Conservation (phyloP, 2,329 filamentous ascomycete genomes). For the Pezicula rhizophila region DNA sequence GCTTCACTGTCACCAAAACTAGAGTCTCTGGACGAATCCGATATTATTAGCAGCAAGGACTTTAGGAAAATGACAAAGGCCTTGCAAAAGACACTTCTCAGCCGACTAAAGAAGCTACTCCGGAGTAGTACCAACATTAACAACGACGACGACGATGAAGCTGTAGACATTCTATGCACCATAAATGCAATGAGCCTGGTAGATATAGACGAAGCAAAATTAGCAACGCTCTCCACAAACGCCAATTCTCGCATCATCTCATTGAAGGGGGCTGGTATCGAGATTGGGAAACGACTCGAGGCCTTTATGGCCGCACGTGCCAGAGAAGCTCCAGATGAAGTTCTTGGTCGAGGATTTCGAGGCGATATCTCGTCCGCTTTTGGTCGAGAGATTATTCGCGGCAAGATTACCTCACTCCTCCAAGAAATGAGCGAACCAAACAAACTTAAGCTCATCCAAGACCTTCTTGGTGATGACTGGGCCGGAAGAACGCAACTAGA, state of each 20-base stretch:
- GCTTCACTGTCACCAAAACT: slow-evolving; percentile 11
- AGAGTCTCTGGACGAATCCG: slow-evolving; percentile 11
- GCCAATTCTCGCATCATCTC: slow-evolving; percentile 7
- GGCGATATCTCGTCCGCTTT: slow-evolving; percentile 13
- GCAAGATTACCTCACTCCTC: slow-evolving; percentile 9
- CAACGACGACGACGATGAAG: slow-evolving; percentile 4
- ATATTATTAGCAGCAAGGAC: slow-evolving; percentile 16
- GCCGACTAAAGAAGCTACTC: slow-evolving; percentile 13
- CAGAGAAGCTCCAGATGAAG: not conserved
- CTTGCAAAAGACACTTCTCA: slow-evolving; percentile 16
- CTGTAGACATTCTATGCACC: slow-evolving; percentile 14
- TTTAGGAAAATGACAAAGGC: slow-evolving; percentile 7
- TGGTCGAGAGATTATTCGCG: slow-evolving; percentile 15
- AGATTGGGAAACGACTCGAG: slow-evolving; percentile 13
- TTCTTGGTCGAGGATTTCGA: slow-evolving; percentile 1
- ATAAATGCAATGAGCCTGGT: slow-evolving; percentile 20
- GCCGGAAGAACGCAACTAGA: slow-evolving; percentile 13
- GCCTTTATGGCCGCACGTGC: slow-evolving; percentile 17
- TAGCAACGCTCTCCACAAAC: slow-evolving; percentile 11
- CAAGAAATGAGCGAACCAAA: slow-evolving; percentile 11
- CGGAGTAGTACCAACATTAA: slow-evolving; percentile 7
- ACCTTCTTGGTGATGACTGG: slow-evolving; percentile 11
- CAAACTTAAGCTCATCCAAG: slow-evolving; percentile 18
- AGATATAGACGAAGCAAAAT: slow-evolving; percentile 7
- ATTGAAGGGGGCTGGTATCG: slow-evolving; percentile 3